Evolutionary conservation across 2,329 filamentous ascomycete genomes (phyloP).

Genomic region (Tolypocladium tropicale): DNA sequence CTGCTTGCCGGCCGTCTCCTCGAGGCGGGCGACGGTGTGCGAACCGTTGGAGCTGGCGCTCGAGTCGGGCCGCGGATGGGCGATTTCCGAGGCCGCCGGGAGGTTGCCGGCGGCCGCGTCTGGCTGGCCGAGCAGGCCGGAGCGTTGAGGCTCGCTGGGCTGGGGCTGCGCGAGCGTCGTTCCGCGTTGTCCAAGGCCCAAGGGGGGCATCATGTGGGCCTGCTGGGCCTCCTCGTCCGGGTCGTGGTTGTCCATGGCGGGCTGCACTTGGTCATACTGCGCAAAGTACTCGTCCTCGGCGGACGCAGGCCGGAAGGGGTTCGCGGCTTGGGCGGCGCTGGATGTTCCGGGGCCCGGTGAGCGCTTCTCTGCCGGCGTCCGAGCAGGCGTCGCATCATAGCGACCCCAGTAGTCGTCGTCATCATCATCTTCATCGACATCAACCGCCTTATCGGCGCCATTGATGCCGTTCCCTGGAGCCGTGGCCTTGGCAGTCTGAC

Average conservation of each 20-base stretch:
- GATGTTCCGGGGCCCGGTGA: slow-evolving; percentile 47
- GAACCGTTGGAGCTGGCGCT: slow-evolving; percentile 47
- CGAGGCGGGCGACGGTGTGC: slow-evolving; percentile 50
- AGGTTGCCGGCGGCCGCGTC: neutral
- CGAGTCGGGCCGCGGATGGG: slow-evolving; percentile 49
- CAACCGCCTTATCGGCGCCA: slow-evolving; percentile 3
- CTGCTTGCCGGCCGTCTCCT: slow-evolving; percentile 43
- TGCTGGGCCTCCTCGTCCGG: slow-evolving; percentile 53
- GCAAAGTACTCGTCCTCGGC: slow-evolving; percentile 65
- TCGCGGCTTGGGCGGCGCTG: slow-evolving; percentile 4
- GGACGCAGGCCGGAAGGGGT: slow-evolving; percentile 12
- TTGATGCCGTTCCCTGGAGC: slow-evolving; percentile 7
- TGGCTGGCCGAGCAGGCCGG: neutral
- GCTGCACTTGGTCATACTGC: slow-evolving; percentile 68
- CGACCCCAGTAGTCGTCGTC: slow-evolving; percentile 74
- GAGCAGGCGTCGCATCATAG: slow-evolving; percentile 61
- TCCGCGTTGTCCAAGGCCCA: slow-evolving; percentile 13
- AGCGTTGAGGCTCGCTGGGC: neutral
- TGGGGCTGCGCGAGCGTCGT: slow-evolving; percentile 16
- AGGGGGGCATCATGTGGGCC: slow-evolving; percentile 23
- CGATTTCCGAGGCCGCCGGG: slow-evolving; percentile 25
- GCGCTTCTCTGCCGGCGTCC: slow-evolving; percentile 50
- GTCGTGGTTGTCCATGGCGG: slow-evolving; percentile 71
- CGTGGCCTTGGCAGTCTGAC: slow-evolving; percentile 12
- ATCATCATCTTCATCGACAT: slow-evolving; percentile 44